Percentiles rank a stretch among this genome's conserved stretches.
phyloP scores from a whole-genome alignment of 495 filamentous ascomycete species.

The Bryoglossum gracile region DNA sequence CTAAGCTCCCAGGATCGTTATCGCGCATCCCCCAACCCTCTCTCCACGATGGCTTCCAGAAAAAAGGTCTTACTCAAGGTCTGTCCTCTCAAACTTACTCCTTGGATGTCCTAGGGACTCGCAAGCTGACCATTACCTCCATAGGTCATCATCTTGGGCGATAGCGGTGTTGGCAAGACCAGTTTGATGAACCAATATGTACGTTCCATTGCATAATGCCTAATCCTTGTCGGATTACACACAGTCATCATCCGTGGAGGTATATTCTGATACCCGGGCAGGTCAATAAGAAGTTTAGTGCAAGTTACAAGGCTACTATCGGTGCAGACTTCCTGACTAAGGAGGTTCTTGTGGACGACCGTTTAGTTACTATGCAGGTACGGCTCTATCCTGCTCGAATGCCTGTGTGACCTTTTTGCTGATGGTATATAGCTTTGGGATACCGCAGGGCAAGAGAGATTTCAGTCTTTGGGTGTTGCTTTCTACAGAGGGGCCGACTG shows the following conservation, averaged over 20 bases:
- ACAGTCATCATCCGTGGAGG: too few relatives aligned
- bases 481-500: constrained; percentile 99
- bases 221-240: too few relatives aligned
- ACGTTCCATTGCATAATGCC: constrained; percentile 41
- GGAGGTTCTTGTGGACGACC: constrained; percentile 94
- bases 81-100: constrained; percentile 20
- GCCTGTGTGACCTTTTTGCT: constrained; percentile 4
- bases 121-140: not conserved
- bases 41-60: constrained; percentile 35
- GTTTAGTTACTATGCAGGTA: constrained; percentile 98
- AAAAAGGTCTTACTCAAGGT: constrained; percentile 99
- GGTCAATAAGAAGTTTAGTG: constrained; percentile 99
- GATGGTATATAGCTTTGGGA: constrained; percentile 74
- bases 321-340: constrained; percentile 98
- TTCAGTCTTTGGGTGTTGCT: constrained; percentile 94
- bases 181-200: constrained; percentile 99
- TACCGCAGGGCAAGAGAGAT: constrained; percentile 94
- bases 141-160: constrained; percentile 97
- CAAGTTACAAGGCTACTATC: constrained; percentile 98
- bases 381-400: constrained; percentile 18
- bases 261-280: constrained; percentile 30
- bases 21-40: constrained; percentile 4
- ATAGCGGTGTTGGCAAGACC: constrained; percentile 98
- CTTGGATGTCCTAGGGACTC: constrained; percentile 3
- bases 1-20: constrained; percentile 14